phyloP scores from a whole-genome alignment of 2,329 filamentous ascomycete genomes.

The Penicillium sp. region DNA sequence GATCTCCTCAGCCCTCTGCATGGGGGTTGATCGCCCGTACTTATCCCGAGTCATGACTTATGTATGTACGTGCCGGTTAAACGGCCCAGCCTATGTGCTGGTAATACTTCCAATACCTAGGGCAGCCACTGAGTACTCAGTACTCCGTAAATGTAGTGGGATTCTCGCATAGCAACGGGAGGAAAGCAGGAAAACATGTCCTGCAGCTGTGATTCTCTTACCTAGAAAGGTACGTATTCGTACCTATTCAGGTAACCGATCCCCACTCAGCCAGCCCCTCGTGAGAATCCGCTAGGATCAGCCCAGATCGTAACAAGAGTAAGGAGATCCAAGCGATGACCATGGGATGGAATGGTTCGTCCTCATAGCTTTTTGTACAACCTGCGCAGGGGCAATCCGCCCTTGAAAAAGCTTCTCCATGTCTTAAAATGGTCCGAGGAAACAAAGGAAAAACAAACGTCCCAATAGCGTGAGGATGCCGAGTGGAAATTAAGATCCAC shows the following conservation, averaged over 20 bases:
- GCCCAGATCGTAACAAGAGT: constrained; percentile 13
- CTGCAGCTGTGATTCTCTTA: background rate
- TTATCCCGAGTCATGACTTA: constrained; percentile 12
- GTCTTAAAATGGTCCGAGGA: background rate
- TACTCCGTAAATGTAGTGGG: background rate
- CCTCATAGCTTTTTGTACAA: constrained; percentile 1
- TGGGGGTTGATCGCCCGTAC: constrained; percentile 18
- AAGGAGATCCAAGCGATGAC: constrained; percentile 7
- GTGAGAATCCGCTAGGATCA: constrained; percentile 2
- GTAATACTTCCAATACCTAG: no score
- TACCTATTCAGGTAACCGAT: background rate
- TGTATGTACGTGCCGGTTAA: constrained; percentile 1
- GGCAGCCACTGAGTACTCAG: background rate
- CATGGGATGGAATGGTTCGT: constrained; percentile 9
- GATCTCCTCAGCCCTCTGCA: constrained; percentile 1
- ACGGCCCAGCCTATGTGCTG: constrained; percentile 3
- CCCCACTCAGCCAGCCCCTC: background rate
- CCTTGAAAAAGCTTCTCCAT: background rate
- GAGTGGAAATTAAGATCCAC: constrained; percentile 12
- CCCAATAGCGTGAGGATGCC: constrained; percentile 1
- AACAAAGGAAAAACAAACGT: background rate
- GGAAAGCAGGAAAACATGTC: background rate
- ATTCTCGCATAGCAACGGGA: constrained; percentile 6
- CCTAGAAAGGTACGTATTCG: background rate
- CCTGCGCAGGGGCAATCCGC: background rate